Conservation (phyloP, 805 yeast species). For the Grigorovia transvaalensis region DNA sequence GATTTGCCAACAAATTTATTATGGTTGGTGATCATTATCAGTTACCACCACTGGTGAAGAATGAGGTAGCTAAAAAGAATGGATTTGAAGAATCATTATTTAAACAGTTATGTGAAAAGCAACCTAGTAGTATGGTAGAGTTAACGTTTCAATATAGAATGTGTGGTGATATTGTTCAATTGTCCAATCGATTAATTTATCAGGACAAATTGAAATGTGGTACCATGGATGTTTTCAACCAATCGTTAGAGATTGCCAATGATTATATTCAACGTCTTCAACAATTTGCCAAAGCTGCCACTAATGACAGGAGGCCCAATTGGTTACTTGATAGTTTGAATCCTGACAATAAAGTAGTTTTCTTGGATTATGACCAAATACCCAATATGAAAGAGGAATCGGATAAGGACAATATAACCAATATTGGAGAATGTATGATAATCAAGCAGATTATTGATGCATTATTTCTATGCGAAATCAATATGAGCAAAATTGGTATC, state of each 20-base stretch:
- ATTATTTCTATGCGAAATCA: slow-evolving; percentile 49
- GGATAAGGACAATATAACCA: slow-evolving; percentile 60
- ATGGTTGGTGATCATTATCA: slow-evolving; percentile 97
- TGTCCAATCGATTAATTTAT: slow-evolving; percentile 74
- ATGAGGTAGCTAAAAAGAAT: slow-evolving; percentile 49
- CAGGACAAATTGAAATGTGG: slow-evolving; percentile 73
- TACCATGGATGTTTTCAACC: slow-evolving; percentile 47
- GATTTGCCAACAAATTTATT: slow-evolving; percentile 67
- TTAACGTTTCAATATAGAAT: slow-evolving; percentile 81
- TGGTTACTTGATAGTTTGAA: slow-evolving; percentile 56
- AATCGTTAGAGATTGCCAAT: slow-evolving; percentile 34
- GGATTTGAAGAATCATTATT: slow-evolving; percentile 65
- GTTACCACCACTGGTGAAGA: slow-evolving; percentile 76
- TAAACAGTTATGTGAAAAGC: slow-evolving; percentile 55
- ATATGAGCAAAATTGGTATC: slow-evolving; percentile 57
- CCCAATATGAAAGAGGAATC: slow-evolving; percentile 47
- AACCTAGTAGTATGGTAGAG: slow-evolving; percentile 68
- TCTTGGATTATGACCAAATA: slow-evolving; percentile 61
- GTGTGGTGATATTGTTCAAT: slow-evolving; percentile 78
- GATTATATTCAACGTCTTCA: slow-evolving; percentile 25
- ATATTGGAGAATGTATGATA: slow-evolving; percentile 60
- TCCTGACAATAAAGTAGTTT: slow-evolving; percentile 52
- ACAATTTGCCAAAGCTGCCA: not conserved
- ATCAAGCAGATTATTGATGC: slow-evolving; percentile 52
- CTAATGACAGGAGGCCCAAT: not conserved